phyloP scores from a whole-genome alignment of 2,329 filamentous ascomycete genomes.

The Rhytidhysteron rufulum region DNA sequence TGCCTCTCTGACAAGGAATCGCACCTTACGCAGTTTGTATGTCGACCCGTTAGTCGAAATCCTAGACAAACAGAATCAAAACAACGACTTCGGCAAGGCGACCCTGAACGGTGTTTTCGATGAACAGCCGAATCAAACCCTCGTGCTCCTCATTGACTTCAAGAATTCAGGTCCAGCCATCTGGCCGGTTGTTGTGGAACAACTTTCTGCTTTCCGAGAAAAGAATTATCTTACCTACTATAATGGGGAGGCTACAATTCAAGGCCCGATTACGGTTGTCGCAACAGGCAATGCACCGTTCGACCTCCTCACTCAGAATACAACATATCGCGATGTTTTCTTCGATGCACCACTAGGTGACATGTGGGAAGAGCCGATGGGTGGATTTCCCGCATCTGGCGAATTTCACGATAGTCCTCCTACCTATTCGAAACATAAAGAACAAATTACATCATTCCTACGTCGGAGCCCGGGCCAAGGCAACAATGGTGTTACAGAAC shows the following conservation, averaged over 20 bases:
- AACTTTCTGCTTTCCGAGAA: slow-evolving; percentile 47
- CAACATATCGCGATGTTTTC: slow-evolving; percentile 52
- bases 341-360: slow-evolving; percentile 49
- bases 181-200: slow-evolving; percentile 34
- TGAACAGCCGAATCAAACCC: slow-evolving; percentile 44
- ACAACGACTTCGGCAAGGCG: slow-evolving; percentile 21
- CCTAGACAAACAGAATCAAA: slow-evolving; percentile 47
- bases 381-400: slow-evolving; percentile 3
- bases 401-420: not conserved
- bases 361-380: slow-evolving; percentile 29
- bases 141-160: slow-evolving; percentile 53
- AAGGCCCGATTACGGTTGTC: slow-evolving; percentile 50
- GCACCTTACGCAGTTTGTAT: slow-evolving; percentile 51
- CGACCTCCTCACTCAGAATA: slow-evolving; percentile 43
- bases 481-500: slow-evolving; percentile 35
- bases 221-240: slow-evolving; percentile 50
- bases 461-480: slow-evolving; percentile 40
- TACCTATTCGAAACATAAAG: not conserved
- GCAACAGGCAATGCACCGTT: slow-evolving; percentile 53
- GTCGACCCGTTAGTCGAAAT: slow-evolving; percentile 49
- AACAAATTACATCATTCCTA: slow-evolving; percentile 2
- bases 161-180: slow-evolving; percentile 36
- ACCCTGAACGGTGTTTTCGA: slow-evolving; percentile 49
- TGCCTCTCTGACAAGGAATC: slow-evolving; percentile 42
- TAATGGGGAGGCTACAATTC: slow-evolving; percentile 40